These are phyloP conservation scores for Erysiphe pulchra DNA, from an alignment of 2,329 filamentous ascomycete genomes.

Conservation along the genomic window DNA sequence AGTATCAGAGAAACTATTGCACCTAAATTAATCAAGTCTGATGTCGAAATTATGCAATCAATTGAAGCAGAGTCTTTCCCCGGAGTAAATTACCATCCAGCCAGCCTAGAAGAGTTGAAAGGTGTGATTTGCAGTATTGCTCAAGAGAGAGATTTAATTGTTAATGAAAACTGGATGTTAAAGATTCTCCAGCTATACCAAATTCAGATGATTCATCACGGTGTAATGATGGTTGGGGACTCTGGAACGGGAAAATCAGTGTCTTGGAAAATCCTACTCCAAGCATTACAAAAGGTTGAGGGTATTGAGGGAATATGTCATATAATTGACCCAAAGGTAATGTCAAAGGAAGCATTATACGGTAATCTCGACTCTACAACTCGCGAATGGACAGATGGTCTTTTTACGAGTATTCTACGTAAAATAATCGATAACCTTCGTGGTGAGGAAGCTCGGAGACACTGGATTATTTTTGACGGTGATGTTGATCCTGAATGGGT, in stretches of 20 bases:
- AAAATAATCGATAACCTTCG: slow-evolving; percentile 98
- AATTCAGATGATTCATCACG: slow-evolving; percentile 92
- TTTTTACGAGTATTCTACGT: slow-evolving; percentile 90
- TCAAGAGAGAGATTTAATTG: slow-evolving; percentile 60
- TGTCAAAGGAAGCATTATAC: slow-evolving; percentile 96
- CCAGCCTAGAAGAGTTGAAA: slow-evolving; percentile 56
- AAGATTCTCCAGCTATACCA: slow-evolving; percentile 94
- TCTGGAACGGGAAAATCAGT: slow-evolving; percentile 95
- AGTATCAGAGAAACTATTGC: slow-evolving; percentile 96
- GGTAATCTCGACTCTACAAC: slow-evolving; percentile 91
- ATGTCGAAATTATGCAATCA: slow-evolving; percentile 65
- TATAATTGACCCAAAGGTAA: slow-evolving; percentile 97
- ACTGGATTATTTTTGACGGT: slow-evolving; percentile 99
- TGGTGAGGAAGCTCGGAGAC: slow-evolving; percentile 85
- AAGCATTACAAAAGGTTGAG: slow-evolving; percentile 77
- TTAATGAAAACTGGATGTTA: slow-evolving; percentile 88
- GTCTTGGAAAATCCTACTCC: slow-evolving; percentile 77
- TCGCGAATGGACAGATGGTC: slow-evolving; percentile 92
- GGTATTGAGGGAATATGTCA: slow-evolving; percentile 84
- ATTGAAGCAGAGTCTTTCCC: slow-evolving; percentile 80
- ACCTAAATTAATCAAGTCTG: slow-evolving; percentile 78
- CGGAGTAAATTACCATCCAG: slow-evolving; percentile 75
- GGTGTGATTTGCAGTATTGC: slow-evolving; percentile 63
- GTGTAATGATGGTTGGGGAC: slow-evolving; percentile 99
- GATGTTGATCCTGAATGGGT: slow-evolving; percentile 99